Percentiles rank a stretch among this genome's conserved stretches.
phyloP scores from a whole-genome alignment of 768 basidiomycete genomes.

The Lentinula sp. region DNA sequence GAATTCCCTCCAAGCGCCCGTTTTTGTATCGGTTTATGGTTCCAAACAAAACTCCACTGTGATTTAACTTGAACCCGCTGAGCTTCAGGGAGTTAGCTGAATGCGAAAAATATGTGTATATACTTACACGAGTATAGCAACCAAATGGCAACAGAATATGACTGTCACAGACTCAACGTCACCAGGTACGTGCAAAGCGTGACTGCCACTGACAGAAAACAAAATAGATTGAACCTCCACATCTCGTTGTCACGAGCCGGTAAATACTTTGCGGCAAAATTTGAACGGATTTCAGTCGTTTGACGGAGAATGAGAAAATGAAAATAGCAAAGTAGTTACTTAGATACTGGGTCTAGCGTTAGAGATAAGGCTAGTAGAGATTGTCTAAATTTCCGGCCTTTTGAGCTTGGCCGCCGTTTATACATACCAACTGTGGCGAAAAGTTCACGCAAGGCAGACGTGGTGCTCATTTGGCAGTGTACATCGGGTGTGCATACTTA shows the following conservation, averaged over 20 bases:
- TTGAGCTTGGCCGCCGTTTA: not conserved
- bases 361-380: no score
- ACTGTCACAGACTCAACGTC: not conserved
- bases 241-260: not conserved
- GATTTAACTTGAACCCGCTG: not conserved
- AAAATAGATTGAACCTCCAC: not conserved
- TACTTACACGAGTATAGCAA: not conserved
- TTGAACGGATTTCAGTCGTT: not conserved
- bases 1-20: not conserved
- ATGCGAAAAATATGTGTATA: not conserved
- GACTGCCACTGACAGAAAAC: not conserved
- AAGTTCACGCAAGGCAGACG: not conserved
- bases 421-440: not conserved
- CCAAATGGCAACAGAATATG: not conserved
- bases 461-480: not conserved
- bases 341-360: not conserved
- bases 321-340: not conserved
- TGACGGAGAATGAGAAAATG: not conserved
- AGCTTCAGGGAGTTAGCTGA: not conserved
- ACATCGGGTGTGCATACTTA: not conserved
- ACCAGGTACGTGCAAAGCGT: not conserved
- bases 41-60: not conserved
- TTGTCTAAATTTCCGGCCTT: not conserved
- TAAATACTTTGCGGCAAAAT: not conserved
- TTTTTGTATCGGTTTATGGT: not conserved